A percentile compares a stretch with the other conserved stretches of the same genome.
These are phyloP conservation scores for Arabidopsis lyrata DNA, from an alignment of 441 rosid genomes.

Conservation along the genomic window DNA sequence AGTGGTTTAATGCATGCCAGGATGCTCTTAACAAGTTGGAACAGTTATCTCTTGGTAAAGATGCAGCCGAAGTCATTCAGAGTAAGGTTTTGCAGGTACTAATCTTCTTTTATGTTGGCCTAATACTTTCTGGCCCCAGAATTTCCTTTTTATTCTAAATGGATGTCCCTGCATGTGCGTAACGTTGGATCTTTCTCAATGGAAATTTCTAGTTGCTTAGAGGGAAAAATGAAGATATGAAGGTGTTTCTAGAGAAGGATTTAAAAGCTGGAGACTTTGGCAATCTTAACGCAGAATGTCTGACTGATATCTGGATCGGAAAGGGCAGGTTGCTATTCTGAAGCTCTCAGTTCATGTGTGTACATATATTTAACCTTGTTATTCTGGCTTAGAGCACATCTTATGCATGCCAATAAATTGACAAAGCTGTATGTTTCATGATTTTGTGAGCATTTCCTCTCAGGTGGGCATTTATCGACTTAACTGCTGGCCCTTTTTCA, in stretches of 20 bases:
- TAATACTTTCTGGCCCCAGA: slow-evolving; percentile 21
- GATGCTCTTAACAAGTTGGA: slow-evolving; percentile 78
- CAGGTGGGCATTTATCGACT: slow-evolving; percentile 98
- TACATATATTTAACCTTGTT: slow-evolving; percentile 40
- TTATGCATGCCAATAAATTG: slow-evolving; percentile 22
- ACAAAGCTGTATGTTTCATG: slow-evolving; percentile 21
- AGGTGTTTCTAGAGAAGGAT: slow-evolving; percentile 68
- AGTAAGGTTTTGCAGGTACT: slow-evolving; percentile 80
- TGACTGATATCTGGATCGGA: slow-evolving; percentile 97
- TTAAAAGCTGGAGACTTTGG: slow-evolving; percentile 77
- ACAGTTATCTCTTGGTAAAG: slow-evolving; percentile 75
- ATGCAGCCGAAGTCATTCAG: slow-evolving; percentile 71
- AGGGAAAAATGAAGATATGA: slow-evolving; percentile 78
- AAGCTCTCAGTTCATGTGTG: slow-evolving; percentile 44
- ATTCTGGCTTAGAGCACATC: slow-evolving; percentile 28
- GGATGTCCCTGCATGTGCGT: slow-evolving; percentile 17
- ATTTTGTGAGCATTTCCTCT: slow-evolving; percentile 41
- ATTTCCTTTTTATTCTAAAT: slow-evolving; percentile 21
- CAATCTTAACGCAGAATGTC: slow-evolving; percentile 86
- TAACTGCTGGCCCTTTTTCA: slow-evolving; percentile 95
- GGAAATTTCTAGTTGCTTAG: slow-evolving; percentile 62
- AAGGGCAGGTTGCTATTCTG: slow-evolving; percentile 75
- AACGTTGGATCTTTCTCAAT: slow-evolving; percentile 37
- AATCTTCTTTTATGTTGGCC: slow-evolving; percentile 36
- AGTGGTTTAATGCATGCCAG: slow-evolving; percentile 82